phyloP scores from a whole-genome alignment of 805 yeast genomes.

The Starmerella roubikii region DNA sequence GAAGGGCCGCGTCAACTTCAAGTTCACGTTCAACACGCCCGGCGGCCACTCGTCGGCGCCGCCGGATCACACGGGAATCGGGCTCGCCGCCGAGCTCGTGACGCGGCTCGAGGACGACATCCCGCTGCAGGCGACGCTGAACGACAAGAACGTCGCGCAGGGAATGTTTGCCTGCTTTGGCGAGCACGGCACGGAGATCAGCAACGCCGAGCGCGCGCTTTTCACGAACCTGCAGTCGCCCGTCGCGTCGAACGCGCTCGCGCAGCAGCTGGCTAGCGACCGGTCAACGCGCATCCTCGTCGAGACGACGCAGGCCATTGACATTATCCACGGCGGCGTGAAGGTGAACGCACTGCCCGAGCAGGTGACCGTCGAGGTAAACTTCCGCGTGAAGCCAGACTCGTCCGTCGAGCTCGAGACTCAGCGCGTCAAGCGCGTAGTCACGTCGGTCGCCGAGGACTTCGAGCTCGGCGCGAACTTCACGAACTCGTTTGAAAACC shows the following conservation, averaged over 20 bases:
- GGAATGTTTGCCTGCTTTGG: slow-evolving; percentile 50
- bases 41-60: slow-evolving; percentile 78
- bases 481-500: slow-evolving; percentile 15
- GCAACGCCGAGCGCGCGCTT: slow-evolving; percentile 1
- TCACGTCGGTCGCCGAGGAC: slow-evolving; percentile 31
- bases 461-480: slow-evolving; percentile 32
- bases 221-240: slow-evolving; percentile 8
- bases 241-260: slow-evolving; percentile 9
- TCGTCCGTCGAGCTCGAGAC: slow-evolving; percentile 34
- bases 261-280: slow-evolving; percentile 11
- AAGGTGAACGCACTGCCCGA: slow-evolving; percentile 71
- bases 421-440: slow-evolving; percentile 28
- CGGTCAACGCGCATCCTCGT: slow-evolving; percentile 30
- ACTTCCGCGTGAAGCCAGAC: slow-evolving; percentile 53
- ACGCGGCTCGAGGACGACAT: slow-evolving; percentile 39
- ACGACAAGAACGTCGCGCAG: slow-evolving; percentile 45
- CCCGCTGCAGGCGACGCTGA: slow-evolving; percentile 13
- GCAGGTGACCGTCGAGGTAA: slow-evolving; percentile 37
- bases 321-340: slow-evolving; percentile 55
- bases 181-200: slow-evolving; percentile 29
- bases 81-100: slow-evolving; percentile 50
- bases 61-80: slow-evolving; percentile 71
- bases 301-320: slow-evolving; percentile 55
- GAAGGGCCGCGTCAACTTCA: slow-evolving; percentile 44
- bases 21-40: slow-evolving; percentile 40